These are phyloP conservation scores for Coemansia sp. DNA, from an alignment of 192 early-diverging fungal species.

Conservation along the genomic window DNA sequence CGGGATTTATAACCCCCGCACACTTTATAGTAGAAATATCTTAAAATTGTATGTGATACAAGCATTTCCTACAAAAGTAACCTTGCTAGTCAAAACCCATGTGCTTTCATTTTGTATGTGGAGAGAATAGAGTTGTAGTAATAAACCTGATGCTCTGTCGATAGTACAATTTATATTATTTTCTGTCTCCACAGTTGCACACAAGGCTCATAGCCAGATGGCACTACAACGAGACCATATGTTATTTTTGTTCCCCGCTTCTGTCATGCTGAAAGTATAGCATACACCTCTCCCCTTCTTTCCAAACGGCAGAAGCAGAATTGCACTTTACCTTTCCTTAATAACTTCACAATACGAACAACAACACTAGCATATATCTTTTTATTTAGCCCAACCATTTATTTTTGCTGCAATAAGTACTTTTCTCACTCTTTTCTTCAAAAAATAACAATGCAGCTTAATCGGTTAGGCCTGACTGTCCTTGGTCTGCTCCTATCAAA, in stretches of 20 bases:
- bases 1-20: no score
- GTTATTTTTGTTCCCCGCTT: neutral
- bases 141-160: neutral
- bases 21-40: no score
- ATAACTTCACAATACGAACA: neutral
- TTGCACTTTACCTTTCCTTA: neutral
- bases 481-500: neutral
- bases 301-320: neutral
- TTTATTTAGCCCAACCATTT: neutral
- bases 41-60: no score
- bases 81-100: neutral
- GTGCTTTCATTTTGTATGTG: neutral
- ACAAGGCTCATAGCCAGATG: neutral
- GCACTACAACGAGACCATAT: neutral
- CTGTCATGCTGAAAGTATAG: neutral
- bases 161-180: neutral
- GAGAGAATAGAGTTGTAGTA: neutral
- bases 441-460: neutral
- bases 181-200: neutral
- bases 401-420: neutral
- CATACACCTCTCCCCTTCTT: neutral
- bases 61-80: neutral
- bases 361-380: neutral
- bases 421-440: neutral
- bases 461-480: neutral